Evolutionary conservation across 441 rosid genomes (phyloP), one percentile per base, ranked within the genome.

Genomic region (Omphalea diandra): DNA sequence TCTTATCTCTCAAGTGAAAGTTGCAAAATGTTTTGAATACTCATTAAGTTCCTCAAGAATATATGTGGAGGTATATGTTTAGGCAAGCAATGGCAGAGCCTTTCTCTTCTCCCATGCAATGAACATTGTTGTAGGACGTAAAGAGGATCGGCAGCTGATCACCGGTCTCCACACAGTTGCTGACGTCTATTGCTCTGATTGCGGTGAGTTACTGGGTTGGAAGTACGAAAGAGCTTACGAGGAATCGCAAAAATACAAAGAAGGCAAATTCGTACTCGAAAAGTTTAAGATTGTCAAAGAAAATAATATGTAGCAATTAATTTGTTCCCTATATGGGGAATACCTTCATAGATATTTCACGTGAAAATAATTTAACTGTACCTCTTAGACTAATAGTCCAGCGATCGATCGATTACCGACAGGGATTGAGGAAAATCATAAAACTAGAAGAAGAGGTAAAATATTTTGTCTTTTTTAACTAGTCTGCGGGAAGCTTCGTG

Each of bases 111-210:
- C 88, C 20, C 88, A 84, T 32, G 87, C 86, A 8, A 80, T 80
- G 87, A 87, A 87, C 73, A 50, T 87, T 18, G 46, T 4, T 46
- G 67, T 80, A 1, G 92, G 92, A 22, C 68, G 73, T 4, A 79
- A 79, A 69, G 83, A 81, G 78, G 87, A 88, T 46, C 76, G 87
- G 79, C 85, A 65, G 53, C 80, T 88, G 43, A 72, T 84, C 49
- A 84, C 93, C 0, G 93, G 93, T 33, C 87, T 88, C 64, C 87
- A 84, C 79, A 86, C 87, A 0, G 83, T 88, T n/a, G 88, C 86
- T 12, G 90, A 88, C 49, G 78, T 84, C 29, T 73, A 67, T 77
- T 88, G 93, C 78, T 68, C 75, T 26, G 86, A 83, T 43, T 88
- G 90, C 70, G 79, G 76, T 5, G 83, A 77, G 74, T 72, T 77